Evolutionary conservation across 768 basidiomycete species (phyloP).

Genomic region (Kwoniella bestiolae): DNA sequence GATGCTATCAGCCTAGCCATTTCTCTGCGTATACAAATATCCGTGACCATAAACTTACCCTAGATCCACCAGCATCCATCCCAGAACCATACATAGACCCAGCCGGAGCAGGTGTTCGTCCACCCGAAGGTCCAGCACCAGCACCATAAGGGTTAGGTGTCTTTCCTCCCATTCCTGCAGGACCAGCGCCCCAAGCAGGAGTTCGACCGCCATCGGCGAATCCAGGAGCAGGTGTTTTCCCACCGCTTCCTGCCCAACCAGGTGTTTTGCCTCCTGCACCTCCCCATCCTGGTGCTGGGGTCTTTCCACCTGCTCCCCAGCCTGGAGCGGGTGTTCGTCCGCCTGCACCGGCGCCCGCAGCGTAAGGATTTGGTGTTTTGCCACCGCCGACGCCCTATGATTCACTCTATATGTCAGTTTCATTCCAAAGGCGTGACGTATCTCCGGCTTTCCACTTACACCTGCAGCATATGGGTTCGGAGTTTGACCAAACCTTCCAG

Average conservation of each 20-base stretch:
- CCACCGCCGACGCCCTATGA: slow-evolving; percentile 34
- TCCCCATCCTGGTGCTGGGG: slow-evolving; percentile 47
- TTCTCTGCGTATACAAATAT: too few species aligned
- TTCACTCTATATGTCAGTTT: not conserved
- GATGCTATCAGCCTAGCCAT: not conserved
- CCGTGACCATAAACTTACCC: slow-evolving; percentile 35
- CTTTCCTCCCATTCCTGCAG: slow-evolving; percentile 23
- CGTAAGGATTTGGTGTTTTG: slow-evolving; percentile 66
- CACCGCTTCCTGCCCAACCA: slow-evolving; percentile 55
- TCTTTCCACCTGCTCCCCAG: slow-evolving; percentile 40
- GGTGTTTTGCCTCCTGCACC: slow-evolving; percentile 42
- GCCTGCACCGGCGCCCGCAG: slow-evolving; percentile 26
- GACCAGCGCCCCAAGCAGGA: slow-evolving; percentile 26
- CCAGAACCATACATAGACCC: slow-evolving; percentile 24
- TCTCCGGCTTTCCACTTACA: slow-evolving; percentile 10
- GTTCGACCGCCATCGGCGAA: slow-evolving; percentile 38
- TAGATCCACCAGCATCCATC: slow-evolving; percentile 28
- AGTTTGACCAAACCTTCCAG: slow-evolving; percentile 65
- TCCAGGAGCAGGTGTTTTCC: slow-evolving; percentile 62
- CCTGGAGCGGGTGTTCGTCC: slow-evolving; percentile 41
- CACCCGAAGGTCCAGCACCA: slow-evolving; percentile 30
- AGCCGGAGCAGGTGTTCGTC: slow-evolving; percentile 37
- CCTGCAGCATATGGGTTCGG: slow-evolving; percentile 69
- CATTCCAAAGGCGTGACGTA: too few species aligned
- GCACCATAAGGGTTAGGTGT: slow-evolving; percentile 30